A percentile compares a stretch with the other conserved stretches of the same genome.
Evolutionary conservation across 352 stramenopile species (phyloP).

Genomic region (Globisporangium solare): DNA sequence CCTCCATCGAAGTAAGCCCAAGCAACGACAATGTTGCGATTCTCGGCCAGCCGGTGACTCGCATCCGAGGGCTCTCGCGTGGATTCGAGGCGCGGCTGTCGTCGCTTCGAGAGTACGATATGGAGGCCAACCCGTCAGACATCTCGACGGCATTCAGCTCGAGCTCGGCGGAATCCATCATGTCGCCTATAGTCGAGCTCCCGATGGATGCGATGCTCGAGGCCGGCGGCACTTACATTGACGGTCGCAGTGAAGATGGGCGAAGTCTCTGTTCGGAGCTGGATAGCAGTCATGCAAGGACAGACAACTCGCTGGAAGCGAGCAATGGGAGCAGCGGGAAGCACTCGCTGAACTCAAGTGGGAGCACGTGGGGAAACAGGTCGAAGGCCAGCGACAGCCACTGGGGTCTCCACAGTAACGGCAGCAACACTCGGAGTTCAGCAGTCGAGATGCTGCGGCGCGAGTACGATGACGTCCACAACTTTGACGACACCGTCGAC

Average conservation of each 20-base stretch:
- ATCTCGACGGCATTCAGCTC: constrained; percentile 33
- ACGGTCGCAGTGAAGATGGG: constrained; percentile 8
- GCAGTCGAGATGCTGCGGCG: constrained; percentile 3
- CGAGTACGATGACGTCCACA: constrained; percentile 15
- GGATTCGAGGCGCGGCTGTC: constrained; percentile 43
- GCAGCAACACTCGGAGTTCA: constrained; percentile 6
- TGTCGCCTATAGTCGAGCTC: constrained; percentile 50
- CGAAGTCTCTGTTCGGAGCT: constrained; percentile 9
- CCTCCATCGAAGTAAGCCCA: constrained; percentile 12
- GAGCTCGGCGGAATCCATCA: constrained; percentile 27
- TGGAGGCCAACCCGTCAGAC: constrained; percentile 24
- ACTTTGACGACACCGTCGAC: constrained; percentile 5
- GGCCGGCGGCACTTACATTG: constrained; percentile 30
- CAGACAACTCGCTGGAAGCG: constrained; percentile 8
- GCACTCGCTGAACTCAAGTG: constrained; percentile 9
- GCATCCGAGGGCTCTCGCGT: constrained; percentile 14
- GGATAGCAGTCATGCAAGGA: constrained; percentile 8
- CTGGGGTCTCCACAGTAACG: constrained; percentile 9
- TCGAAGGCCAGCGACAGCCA: constrained; percentile 7
- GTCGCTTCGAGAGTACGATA: constrained; percentile 65
- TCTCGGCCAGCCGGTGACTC: constrained; percentile 15
- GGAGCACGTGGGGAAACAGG: constrained; percentile 10
- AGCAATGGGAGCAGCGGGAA: constrained; percentile 9
- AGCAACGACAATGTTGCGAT: constrained; percentile 26
- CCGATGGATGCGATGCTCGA: constrained; percentile 48